These are phyloP conservation scores for Phaseolus coccineus DNA, from an alignment of 331 rosid genomes.

Conservation along the genomic window DNA sequence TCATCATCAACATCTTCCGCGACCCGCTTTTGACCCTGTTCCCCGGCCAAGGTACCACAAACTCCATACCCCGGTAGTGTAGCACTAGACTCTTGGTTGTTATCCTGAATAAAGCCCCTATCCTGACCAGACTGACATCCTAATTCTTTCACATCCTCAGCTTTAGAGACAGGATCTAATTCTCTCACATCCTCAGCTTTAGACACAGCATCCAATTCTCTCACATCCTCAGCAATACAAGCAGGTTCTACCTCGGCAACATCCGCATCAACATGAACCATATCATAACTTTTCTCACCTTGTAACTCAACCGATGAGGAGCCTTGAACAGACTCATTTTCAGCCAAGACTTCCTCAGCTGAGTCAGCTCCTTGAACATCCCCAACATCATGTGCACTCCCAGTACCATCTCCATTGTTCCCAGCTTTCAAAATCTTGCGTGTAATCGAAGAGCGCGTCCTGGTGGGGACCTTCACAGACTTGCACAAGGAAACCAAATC, in stretches of 20 bases:
- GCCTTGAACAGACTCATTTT: conserved; percentile 49
- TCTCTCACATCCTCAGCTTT: conserved; percentile 52
- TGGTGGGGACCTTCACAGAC: conserved; percentile 85
- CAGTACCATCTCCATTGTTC: conserved; percentile 46
- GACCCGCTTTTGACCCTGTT: conserved; percentile 73
- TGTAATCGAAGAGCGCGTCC: conserved; percentile 69
- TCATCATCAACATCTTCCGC: conserved; percentile 47
- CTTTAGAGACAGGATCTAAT: conserved; percentile 48
- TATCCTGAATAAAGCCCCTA: conserved; percentile 50
- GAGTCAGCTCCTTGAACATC: conserved; percentile 39
- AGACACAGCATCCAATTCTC: conserved; percentile 54
- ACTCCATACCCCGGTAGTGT: conserved; percentile 55
- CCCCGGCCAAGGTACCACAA: conserved; percentile 55
- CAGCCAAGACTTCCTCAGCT: conserved; percentile 45
- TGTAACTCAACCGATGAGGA: conserved; percentile 51
- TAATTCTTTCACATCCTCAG: conserved; percentile 50
- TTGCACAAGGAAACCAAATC: conserved; percentile 73
- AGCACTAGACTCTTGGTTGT: conserved; percentile 51
- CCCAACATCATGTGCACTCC: conserved; percentile 39
- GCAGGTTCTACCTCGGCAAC: conserved; percentile 48
- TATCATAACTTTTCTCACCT: conserved; percentile 50
- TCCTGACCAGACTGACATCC: conserved; percentile 62
- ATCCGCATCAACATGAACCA: conserved; percentile 56
- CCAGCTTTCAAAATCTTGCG: conserved; percentile 58
- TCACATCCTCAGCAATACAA: conserved; percentile 48